These are phyloP conservation scores for Wickerhamomyces sp. DNA, from an alignment of 1,139 yeast genomes.

Conservation along the genomic window DNA sequence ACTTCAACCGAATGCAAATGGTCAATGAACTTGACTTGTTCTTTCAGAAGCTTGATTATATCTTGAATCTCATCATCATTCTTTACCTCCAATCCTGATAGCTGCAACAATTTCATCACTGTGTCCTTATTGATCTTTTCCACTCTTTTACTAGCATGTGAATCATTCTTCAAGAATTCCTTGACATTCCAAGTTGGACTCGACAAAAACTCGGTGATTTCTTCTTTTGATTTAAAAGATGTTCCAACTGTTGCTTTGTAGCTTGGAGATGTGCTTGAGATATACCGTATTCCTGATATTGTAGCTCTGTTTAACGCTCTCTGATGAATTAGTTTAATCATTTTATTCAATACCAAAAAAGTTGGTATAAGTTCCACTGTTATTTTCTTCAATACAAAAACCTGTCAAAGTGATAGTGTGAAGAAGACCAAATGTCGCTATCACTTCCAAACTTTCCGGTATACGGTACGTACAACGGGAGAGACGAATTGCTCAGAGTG, in stretches of 20 bases:
- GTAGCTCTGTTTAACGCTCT: too few relatives aligned
- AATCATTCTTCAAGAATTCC: conserved; percentile 10
- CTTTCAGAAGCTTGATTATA: conserved; percentile 32
- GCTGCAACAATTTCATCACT: conserved; percentile 28
- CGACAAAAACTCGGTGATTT: conserved; percentile 1
- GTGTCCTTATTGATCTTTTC: conserved; percentile 7
- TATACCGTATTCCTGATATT: background rate
- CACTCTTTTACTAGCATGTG: conserved; percentile 2
- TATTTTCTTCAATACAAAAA: too few relatives aligned
- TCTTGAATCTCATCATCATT: conserved; percentile 25
- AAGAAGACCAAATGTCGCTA: too few relatives aligned
- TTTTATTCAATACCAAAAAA: too few relatives aligned
- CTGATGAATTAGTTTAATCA: too few relatives aligned
- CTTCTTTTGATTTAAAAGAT: background rate
- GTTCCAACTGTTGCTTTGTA: background rate
- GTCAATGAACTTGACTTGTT: conserved; percentile 44
- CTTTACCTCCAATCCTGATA: conserved; percentile 41
- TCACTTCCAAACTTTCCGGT: too few relatives aligned
- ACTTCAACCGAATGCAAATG: conserved; percentile 33
- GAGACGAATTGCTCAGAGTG: too few relatives aligned
- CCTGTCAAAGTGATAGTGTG: too few relatives aligned
- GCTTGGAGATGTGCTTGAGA: background rate
- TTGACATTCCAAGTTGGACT: conserved; percentile 24
- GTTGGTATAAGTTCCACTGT: too few relatives aligned
- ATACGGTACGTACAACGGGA: too few relatives aligned